These are phyloP conservation scores for Blastocystis sp. DNA, from an alignment of 352 stramenopile species.

Conservation along the genomic window DNA sequence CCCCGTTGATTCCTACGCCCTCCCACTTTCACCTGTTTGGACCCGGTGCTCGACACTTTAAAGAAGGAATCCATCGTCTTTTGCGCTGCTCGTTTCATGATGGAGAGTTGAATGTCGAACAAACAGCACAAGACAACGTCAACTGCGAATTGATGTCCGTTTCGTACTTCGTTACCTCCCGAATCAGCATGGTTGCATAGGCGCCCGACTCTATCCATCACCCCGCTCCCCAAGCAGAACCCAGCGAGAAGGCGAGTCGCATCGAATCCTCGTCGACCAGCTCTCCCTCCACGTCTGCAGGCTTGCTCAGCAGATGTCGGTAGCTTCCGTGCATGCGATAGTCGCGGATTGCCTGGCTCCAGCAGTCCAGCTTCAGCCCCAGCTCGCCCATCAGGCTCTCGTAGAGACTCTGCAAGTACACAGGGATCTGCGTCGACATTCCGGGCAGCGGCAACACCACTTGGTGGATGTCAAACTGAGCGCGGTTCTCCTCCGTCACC, in stretches of 20 bases:
- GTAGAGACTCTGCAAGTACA: constrained; percentile 10
- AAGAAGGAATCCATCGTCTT: constrained; percentile 51
- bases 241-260: constrained; percentile 22
- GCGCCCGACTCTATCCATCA: constrained; percentile 36
- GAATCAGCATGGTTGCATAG: constrained; percentile 56
- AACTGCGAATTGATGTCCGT: constrained; percentile 41
- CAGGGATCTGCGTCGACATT: constrained; percentile 12
- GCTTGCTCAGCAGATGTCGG: background rate
- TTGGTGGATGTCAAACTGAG: constrained; percentile 5
- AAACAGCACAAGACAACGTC: background rate
- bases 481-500: constrained; percentile 1
- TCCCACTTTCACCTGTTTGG: background rate
- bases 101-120: background rate
- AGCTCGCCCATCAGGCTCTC: background rate
- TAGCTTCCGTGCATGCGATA: constrained; percentile 51
- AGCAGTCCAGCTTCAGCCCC: background rate
- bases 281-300: background rate
- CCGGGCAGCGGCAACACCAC: constrained; percentile 35
- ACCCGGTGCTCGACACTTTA: background rate
- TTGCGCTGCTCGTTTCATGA: constrained; percentile 28
- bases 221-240: background rate
- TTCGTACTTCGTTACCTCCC: constrained; percentile 49
- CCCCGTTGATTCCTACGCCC: background rate
- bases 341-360: background rate
- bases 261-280: constrained; percentile 24